Base-by-base conservation (phyloP, 2,329 filamentous ascomycete species). In the Ophiostoma australiae region DNA sequence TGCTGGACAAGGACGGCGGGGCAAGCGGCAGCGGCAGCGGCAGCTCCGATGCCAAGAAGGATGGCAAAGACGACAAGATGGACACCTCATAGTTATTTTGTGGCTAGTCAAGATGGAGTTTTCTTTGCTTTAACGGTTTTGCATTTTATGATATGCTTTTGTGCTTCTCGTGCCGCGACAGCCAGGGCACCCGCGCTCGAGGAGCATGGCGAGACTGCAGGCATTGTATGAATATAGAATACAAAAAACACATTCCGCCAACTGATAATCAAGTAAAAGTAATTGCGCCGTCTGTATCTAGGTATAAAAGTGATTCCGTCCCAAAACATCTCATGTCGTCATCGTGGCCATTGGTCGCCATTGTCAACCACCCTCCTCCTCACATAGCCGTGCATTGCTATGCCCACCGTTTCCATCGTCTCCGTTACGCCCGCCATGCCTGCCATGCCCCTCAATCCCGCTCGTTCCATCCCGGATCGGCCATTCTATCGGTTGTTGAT, bases 41-140 rank as follows among this genome's bases (percentile, higher is more conserved):
- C 78, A 76, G 77, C 76, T 82, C 84, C 74, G 83, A 70, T 35
- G 82, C 85, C 75, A 82, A 84, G 75, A 82, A 84, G 68, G 75
- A 82, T 77, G 84, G 85, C 75, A 82, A 84, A 73, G 83, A 85
- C 76, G 48, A 95, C 80, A 94, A 91, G 87, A 97, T 97, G 93
- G 93, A 97, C 80, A 96, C 90, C 73, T 93, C 92, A 81, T 94
- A 85, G 76, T 74, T 41, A 31, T 3, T 31, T 31, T 31, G 39
- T 41, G 13, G 37, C 4, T 15, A 13, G 10, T 3, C 15, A 41
- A 39, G 37, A 39, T 39, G 37, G 39, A 41, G 13, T 11, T n/a
- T 65, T 11, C 44, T 48, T 48, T 48, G 17, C 7, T 63, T 63
- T 31, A 17, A 33, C 52, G 27, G 58, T 20, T 37, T 66, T 66